Conservation (phyloP, 2,329 filamentous ascomycete genomes). For the Claviceps fusiformis region DNA sequence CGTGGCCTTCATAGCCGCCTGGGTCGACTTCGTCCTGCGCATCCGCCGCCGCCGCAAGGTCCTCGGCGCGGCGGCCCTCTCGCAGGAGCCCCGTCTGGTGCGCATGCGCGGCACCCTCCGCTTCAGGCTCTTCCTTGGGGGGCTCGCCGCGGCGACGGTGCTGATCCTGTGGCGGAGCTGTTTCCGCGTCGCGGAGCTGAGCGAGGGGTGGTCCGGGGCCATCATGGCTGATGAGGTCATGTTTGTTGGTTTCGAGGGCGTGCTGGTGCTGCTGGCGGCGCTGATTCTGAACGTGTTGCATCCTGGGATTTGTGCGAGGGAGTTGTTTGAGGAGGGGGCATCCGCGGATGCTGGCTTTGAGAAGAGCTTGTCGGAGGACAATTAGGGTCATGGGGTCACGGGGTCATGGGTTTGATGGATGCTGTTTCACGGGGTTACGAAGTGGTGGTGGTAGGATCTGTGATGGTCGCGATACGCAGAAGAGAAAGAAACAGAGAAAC, state of each 20-base stretch:
- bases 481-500: neutral
- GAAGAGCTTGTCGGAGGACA: neutral
- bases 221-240: slow-evolving; percentile 41
- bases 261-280: slow-evolving; percentile 35
- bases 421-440: too few relatives aligned
- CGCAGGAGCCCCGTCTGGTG: slow-evolving; percentile 22
- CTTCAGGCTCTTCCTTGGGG: slow-evolving; percentile 42
- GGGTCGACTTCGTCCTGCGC: slow-evolving; percentile 35
- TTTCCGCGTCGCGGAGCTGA: slow-evolving; percentile 54
- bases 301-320: slow-evolving; percentile 9
- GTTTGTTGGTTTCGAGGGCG: slow-evolving; percentile 46
- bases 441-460: too few relatives aligned
- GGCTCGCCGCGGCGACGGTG: slow-evolving; percentile 43
- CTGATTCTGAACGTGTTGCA: slow-evolving; percentile 28
- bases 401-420: too few relatives aligned
- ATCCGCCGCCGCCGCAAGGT: slow-evolving; percentile 14
- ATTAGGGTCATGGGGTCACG: neutral
- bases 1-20: slow-evolving; percentile 36
- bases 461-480: too few relatives aligned
- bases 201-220: slow-evolving; percentile 45
- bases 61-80: slow-evolving; percentile 18
- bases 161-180: slow-evolving; percentile 51
- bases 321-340: neutral
- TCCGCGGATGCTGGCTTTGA: neutral
- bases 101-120: slow-evolving; percentile 24